Conservation (phyloP, 2,329 filamentous ascomycete species). For the Aspergillus transmontanensis region DNA sequence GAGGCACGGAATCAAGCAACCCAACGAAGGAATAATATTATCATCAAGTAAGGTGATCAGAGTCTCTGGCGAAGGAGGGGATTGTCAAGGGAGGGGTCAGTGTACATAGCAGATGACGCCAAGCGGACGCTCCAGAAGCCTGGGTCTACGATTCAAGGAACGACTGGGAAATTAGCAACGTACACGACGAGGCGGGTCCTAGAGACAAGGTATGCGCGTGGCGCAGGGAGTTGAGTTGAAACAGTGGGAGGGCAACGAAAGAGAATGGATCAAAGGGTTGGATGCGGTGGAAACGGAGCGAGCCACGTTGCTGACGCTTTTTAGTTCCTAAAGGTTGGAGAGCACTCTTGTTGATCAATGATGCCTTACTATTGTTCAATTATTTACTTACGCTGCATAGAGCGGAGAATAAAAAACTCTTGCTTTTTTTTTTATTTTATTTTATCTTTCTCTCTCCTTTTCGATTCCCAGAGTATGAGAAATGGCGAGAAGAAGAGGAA, state of each 20-base stretch:
- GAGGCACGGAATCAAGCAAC: constrained; percentile 5
- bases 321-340: neutral
- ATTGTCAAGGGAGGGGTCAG: constrained; percentile 8
- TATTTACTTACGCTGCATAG: neutral
- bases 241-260: constrained; percentile 18
- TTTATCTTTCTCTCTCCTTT: neutral
- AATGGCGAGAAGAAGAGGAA: no score
- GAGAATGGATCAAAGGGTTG: constrained; percentile 13
- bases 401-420: neutral
- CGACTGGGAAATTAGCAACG: neutral
- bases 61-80: constrained; percentile 3
- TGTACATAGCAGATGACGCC: constrained; percentile 14
- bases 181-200: neutral
- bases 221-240: constrained; percentile 11
- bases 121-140: neutral
- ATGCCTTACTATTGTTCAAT: neutral
- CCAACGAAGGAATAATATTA: neutral
- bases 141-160: constrained; percentile 10
- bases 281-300: constrained; percentile 8
- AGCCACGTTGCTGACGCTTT: constrained; percentile 15
- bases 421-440: neutral
- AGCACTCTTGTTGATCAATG: constrained; percentile 6
- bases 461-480: no score
- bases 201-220: constrained; percentile 8
- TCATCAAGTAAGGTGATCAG: constrained; percentile 4